Evolutionary conservation across 202 grass and related monocot species (phyloP), one percentile per base, ranked within the genome.

Genomic region (Miscanthus sacchariflorus): DNA sequence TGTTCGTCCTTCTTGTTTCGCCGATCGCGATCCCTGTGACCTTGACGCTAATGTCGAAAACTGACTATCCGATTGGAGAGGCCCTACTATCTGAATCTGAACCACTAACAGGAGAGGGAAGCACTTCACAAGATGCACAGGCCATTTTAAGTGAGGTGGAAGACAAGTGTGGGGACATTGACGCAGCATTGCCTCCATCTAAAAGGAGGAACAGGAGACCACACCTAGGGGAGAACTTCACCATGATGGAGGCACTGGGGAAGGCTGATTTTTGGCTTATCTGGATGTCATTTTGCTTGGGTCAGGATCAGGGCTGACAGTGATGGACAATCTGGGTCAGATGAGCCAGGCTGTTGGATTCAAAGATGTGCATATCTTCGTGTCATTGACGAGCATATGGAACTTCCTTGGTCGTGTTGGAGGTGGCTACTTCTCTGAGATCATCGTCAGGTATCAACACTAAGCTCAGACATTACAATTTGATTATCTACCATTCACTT

Each of bases 231-330:
- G 95, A 98, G 79, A 90, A 98, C 90, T 98, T 98, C 86, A 98
- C 93, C 45, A 84, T 95, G 81, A 81, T 74, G 52, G 90, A 98
- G 84, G 91, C 95, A 70, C 58, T 95, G 48, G 88, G 88, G 45
- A 98, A 93, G 72, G 88, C 86, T 75, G 95, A 98, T 54, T 98
- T 95, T 54, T 98, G 95, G 95, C 89, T 98, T 28, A 93, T 98
- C 50, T 98, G 94, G 89, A 27, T 88, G 72, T 93, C 95, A 5
- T 92, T 98, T 73, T 93, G 45, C 82, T 98, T 6, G 95, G 95
- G 17, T 93, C 93, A 1, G 95, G 95, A 59, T 95, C 95, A 23
- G 95, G 95, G 9, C 68, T 98, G 65, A 93, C 95, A 9, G 95
- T 95, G 27, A 98, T 98, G 7, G 93, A 98, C 81, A 95, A 98